Evolutionary conservation across 257 asterid species (phyloP).

Genomic region (Solanum ossicruentum): DNA sequence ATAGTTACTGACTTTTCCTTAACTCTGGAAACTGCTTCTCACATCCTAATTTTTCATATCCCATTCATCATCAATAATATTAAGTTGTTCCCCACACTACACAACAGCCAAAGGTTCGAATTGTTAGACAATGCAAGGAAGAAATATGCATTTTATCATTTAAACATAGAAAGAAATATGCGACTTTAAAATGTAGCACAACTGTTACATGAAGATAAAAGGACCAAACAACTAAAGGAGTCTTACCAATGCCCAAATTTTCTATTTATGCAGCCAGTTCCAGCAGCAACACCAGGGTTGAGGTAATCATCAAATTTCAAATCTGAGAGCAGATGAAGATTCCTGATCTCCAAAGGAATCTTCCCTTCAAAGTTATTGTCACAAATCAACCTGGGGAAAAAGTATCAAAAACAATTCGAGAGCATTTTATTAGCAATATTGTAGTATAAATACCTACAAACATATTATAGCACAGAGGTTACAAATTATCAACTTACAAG

Average conservation of each 20-base stretch:
- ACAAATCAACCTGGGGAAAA: conserved; percentile 52
- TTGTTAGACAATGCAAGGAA: not conserved
- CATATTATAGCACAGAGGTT: not conserved
- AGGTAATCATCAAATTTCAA: conserved; percentile 44
- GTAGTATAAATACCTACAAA: not conserved
- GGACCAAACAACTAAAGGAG: not conserved
- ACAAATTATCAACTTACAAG: conserved; percentile 34
- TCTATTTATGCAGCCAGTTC: conserved; percentile 51
- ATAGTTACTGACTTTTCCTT: not conserved
- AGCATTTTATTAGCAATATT: not conserved
- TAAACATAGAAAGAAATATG: not conserved
- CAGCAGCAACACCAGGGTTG: conserved; percentile 22
- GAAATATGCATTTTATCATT: not conserved
- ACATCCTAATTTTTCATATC: not conserved
- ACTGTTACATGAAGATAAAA: not conserved
- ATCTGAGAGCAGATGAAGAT: conserved; percentile 48
- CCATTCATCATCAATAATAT: not conserved
- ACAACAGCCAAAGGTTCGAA: not conserved
- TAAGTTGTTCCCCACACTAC: not conserved
- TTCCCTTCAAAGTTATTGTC: conserved; percentile 62
- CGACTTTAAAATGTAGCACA: not conserved
- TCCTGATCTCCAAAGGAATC: conserved; percentile 58
- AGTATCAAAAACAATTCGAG: not conserved
- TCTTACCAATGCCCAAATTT: conserved; percentile 70
- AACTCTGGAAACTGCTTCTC: not conserved